A percentile compares a stretch with the other conserved stretches of the same genome.
phyloP scores from a whole-genome alignment of 345 rosid genomes.

The Cardamine chenopodiifolia region DNA sequence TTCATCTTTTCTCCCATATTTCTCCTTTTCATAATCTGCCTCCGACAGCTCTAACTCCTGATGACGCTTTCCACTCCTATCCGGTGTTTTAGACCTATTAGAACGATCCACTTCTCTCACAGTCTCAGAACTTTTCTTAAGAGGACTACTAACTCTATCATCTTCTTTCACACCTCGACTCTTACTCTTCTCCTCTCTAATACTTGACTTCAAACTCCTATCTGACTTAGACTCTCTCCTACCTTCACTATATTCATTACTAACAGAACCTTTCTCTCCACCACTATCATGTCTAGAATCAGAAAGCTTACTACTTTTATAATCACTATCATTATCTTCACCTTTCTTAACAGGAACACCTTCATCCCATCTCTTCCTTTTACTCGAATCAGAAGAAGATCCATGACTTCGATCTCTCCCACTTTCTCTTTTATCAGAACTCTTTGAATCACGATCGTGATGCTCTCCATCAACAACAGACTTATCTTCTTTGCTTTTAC shows the following conservation, averaged over 20 bases:
- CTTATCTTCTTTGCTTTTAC: conserved; percentile 75
- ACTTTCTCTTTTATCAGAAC: conserved; percentile 71
- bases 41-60: conserved; percentile 65
- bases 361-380: conserved; percentile 94
- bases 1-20: conserved; percentile 59
- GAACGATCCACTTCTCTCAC: conserved; percentile 55
- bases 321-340: conserved; percentile 60
- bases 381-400: conserved; percentile 54
- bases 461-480: conserved; percentile 47
- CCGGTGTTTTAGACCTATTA: conserved; percentile 80
- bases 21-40: conserved; percentile 62
- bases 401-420: conserved; percentile 71
- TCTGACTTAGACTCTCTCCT: conserved; percentile 59
- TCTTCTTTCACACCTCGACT: conserved; percentile 66
- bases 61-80: conserved; percentile 61
- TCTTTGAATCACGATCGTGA: conserved; percentile 60
- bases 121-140: conserved; percentile 55
- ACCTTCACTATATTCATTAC: conserved; percentile 61
- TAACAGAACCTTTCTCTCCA: conserved; percentile 54
- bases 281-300: conserved; percentile 60
- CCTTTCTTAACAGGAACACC: conserved; percentile 50
- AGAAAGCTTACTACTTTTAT: conserved; percentile 62
- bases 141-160: conserved; percentile 58
- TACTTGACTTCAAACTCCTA: conserved; percentile 58
- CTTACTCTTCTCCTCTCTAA: conserved; percentile 72